Evolutionary conservation across 345 rosid genomes (phyloP), one percentile per base, ranked within the genome.

Genomic region (Citrus mangshanensis): DNA sequence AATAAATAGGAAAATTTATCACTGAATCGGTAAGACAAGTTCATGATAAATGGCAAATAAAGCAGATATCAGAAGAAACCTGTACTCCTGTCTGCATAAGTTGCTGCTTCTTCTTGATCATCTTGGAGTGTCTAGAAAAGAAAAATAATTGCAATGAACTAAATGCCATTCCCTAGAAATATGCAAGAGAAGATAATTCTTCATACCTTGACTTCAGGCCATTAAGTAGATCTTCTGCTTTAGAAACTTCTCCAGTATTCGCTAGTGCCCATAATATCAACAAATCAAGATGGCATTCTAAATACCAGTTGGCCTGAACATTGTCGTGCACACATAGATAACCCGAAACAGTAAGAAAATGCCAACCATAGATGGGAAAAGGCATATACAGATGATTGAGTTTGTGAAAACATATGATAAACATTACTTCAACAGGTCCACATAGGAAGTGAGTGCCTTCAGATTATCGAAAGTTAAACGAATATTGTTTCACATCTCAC

Each of bases 231-330:
- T 86, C 95, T 78, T 84, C 92, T 62, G 98, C 97, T 83, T 80
- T 86, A n/a, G 94, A 87, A 74, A 82, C 51, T 82, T 93, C 84
- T 70, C 93, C 92, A 55, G 85, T 82, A 73, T 83, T 79, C 30
- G 95, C 88, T 81, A 95, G 84, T 73, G 94, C 98, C 98, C 98
- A 91, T 73, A 89, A 67, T 75, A 86, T 91, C 86, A 93, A 85
- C 87, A 93, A 74, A 85, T 95, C 95, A 25, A 95, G 86, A 82
- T 89, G 95, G 97, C 94, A 95, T 70, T 88, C 95, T 16, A 90
- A 46, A 81, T 87, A 82, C 99, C 99, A 93, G 82, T 78, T 81
- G 68, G 73, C 86, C 99, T 95, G 80, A 81, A 54, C 60, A 79
- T 78, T 35, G 38, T 9, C 80, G 42, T 13, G 71, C 64, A 77